Evolutionary conservation across 805 yeast genomes (phyloP).

Genomic region (Brettanomyces bruxellensis): DNA sequence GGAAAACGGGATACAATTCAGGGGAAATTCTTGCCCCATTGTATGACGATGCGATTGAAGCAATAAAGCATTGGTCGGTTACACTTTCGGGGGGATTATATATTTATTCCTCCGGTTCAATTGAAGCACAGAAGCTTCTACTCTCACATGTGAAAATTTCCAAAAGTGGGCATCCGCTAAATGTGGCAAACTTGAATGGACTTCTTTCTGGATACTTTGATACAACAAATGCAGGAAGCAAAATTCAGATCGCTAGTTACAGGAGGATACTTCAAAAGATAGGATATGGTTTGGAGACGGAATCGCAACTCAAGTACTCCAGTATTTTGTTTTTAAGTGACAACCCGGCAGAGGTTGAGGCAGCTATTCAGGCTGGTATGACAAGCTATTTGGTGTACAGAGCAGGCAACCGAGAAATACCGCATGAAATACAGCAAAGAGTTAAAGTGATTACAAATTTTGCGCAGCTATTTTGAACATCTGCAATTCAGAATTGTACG

Average conservation of each 20-base stretch:
- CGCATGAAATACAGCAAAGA: conserved; percentile 24
- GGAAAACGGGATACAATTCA: conserved; percentile 72
- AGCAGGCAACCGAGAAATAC: conserved; percentile 62
- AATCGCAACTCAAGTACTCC: conserved; percentile 8
- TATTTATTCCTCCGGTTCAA: conserved; percentile 86
- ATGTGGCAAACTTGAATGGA: conserved; percentile 40
- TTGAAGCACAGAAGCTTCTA: conserved; percentile 75
- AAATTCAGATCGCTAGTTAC: conserved; percentile 52
- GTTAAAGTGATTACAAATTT: conserved; percentile 24
- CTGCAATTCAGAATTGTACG: too few species aligned
- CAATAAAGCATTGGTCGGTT: conserved; percentile 36
- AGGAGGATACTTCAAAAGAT: conserved; percentile 34
- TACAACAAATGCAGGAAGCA: conserved; percentile 75
- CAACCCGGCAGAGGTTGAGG: conserved; percentile 65
- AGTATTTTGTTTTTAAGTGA: conserved; percentile 68
- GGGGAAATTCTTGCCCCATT: conserved; percentile 75
- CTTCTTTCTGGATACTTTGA: conserved; percentile 67
- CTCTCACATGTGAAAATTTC: conserved; percentile 49
- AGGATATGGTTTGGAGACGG: conserved; percentile 7
- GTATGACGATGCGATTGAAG: conserved; percentile 59
- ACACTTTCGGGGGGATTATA: conserved; percentile 30
- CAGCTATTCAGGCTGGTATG: conserved; percentile 64
- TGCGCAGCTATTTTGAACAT: conserved; percentile 13
- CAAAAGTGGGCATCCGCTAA: conserved; percentile 16
- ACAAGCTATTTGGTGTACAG: conserved; percentile 49